Evolutionary conservation across 2,329 filamentous ascomycete genomes (phyloP).

Genomic region (Xenosphaeropsis pyriputrescens): DNA sequence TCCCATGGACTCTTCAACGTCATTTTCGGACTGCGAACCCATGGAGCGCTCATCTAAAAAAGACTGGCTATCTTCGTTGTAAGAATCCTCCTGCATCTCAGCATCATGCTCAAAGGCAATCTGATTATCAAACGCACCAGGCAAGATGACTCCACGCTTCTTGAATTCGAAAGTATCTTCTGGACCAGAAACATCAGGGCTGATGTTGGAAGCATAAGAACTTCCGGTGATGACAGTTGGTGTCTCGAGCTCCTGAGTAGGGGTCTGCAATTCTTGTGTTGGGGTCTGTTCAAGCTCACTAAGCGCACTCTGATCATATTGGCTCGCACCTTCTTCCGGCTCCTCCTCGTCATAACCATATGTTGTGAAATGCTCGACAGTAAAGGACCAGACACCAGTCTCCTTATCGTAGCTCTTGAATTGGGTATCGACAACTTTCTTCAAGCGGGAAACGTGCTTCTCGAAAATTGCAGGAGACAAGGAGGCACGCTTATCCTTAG

Average conservation of each 20-base stretch:
- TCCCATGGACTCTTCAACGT: constrained; percentile 37
- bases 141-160: constrained; percentile 35
- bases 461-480: constrained; percentile 49
- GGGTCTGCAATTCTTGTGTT: constrained; percentile 21
- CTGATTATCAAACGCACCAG: constrained; percentile 65
- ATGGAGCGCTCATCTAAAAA: constrained; percentile 90
- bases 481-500: constrained; percentile 39
- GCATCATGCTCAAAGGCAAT: constrained; percentile 39
- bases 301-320: constrained; percentile 32
- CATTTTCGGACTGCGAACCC: constrained; percentile 54
- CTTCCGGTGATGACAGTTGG: no score
- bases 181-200: constrained; percentile 16
- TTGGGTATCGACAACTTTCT: constrained; percentile 63
- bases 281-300: constrained; percentile 26
- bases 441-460: constrained; percentile 74
- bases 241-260: constrained; percentile 9
- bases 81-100: constrained; percentile 25
- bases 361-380: constrained; percentile 91
- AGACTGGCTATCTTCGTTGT: constrained; percentile 42
- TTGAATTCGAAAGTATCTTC: constrained; percentile 20
- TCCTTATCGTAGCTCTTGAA: constrained; percentile 70
- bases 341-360: constrained; percentile 63
- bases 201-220: constrained; percentile 19
- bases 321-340: constrained; percentile 29
- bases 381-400: constrained; percentile 81